Base-by-base conservation (phyloP, 2,329 filamentous ascomycete genomes). In the Phialophora tarda region DNA sequence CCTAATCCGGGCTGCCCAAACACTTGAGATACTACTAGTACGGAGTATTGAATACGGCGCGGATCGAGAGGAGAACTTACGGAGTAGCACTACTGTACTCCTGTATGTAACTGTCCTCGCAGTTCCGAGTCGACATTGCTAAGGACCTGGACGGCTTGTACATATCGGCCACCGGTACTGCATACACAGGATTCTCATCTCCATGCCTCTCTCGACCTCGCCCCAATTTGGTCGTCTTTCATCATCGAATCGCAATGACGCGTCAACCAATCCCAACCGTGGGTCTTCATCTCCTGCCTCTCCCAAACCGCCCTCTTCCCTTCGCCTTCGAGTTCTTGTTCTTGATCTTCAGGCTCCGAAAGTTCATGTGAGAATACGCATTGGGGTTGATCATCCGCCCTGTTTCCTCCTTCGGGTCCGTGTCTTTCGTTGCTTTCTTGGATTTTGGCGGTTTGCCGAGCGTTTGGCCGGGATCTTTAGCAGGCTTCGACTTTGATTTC, bases 321-420 rank as follows among this genome's bases (percentile, higher is more conserved):
- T 77, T 76, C 10, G 74, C 72, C 63, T 69, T 73, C 4, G 66
- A 73, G 14, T 75, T 75, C 65, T 75, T 76, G 68, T 78, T 79
- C 44, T 78, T 74, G 66, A 83, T 81, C 69, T 82, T 83, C 69
- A 83, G 67, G 11, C 80, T 78, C 14, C 81, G 75, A 65, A 81
- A 83, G 69, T 83, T 83, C 17, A 80, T 80, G 75, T 83, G 81
- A 28, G 69, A 66, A 26, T 69, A 62, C 17, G 81, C 78, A 54
- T 79, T 75, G 0, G 80, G 77, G 54, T 82, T 82, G 63, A 82
- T 72, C 69, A 78, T 82, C 38, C 77, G 74, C 32, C 70, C 60
- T 56, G 67, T 51, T 12, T 69, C 71, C n/a, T 55, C 53, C n/a
- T 28, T 28, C 28, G 24, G 38, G 34, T 26, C 55, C 12, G 3